Evolutionary conservation across 108 stramenopile species (phyloP).

Genomic region (Bacterosira constricta): DNA sequence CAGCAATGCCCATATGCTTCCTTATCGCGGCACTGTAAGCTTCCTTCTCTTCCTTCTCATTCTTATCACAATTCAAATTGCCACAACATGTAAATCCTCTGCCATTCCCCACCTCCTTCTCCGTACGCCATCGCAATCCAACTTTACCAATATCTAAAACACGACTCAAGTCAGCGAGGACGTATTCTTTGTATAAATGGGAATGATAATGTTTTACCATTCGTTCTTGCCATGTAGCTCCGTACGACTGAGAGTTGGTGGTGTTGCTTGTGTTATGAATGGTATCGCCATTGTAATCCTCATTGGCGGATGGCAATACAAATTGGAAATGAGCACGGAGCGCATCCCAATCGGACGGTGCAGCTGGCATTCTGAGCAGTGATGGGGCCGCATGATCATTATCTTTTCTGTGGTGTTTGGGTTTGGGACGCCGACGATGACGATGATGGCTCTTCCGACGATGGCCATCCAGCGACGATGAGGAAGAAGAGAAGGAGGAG

Average conservation of each 20-base stretch:
- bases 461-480: neutral
- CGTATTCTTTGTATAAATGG: constrained; percentile 81
- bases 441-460: neutral
- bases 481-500: neutral
- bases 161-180: constrained; percentile 71
- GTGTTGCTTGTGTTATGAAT: too few species aligned
- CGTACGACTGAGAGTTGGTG: neutral
- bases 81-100: constrained; percentile 76
- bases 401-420: neutral
- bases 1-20: constrained; percentile 5
- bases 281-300: neutral
- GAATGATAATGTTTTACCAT: constrained; percentile 81
- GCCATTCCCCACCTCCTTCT: constrained; percentile 66
- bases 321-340: constrained; percentile 38
- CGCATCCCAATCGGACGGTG: constrained; percentile 41
- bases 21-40: constrained; percentile 4
- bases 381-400: neutral
- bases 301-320: constrained; percentile 24
- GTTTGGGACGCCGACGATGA: neutral
- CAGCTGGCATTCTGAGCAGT: neutral
- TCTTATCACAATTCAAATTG: constrained; percentile 60
- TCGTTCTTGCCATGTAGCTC: constrained; percentile 78
- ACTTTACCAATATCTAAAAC: constrained; percentile 40
- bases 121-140: constrained; percentile 82
- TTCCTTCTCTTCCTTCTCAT: constrained; percentile 10